Conservation (phyloP, 805 yeast genomes). For the Kuraishia cidri region DNA sequence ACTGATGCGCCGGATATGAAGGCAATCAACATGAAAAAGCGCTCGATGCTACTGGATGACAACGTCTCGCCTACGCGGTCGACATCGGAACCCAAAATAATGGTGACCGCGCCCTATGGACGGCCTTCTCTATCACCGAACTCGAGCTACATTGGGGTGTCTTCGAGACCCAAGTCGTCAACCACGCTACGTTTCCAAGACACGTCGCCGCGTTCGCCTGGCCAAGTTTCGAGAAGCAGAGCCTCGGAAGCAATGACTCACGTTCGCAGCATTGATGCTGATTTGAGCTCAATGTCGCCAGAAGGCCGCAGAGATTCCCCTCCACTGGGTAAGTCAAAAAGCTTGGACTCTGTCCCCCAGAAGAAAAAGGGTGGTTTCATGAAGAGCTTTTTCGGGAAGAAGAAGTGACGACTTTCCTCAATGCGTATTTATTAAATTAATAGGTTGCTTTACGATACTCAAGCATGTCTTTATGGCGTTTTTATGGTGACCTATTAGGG, state of each 20-base stretch:
- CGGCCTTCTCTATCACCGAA: not conserved
- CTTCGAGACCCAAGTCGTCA: not conserved
- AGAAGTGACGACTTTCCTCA: too few species aligned
- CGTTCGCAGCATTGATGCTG: not conserved
- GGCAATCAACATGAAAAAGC: slow-evolving; percentile 1
- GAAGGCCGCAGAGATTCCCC: slow-evolving; percentile 5
- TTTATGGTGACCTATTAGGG: too few species aligned
- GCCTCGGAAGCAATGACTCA: not conserved
- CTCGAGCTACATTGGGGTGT: not conserved
- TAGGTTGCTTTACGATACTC: too few species aligned
- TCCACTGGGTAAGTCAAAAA: slow-evolving; percentile 3
- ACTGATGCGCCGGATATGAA: slow-evolving; percentile 30
- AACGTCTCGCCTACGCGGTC: slow-evolving; percentile 1
- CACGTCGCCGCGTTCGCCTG: not conserved
- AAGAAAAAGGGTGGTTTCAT: slow-evolving; percentile 10
- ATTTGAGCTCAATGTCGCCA: slow-evolving; percentile 3
- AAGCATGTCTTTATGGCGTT: too few species aligned
- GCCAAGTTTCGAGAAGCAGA: slow-evolving; percentile 1
- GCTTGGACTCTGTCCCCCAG: slow-evolving; percentile 1
- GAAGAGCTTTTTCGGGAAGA: slow-evolving; percentile 10
- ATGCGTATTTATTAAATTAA: too few species aligned
- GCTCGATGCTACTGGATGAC: slow-evolving; percentile 1
- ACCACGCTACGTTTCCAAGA: slow-evolving; percentile 1
- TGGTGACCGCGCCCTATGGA: not conserved
- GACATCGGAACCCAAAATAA: not conserved